Base-by-base conservation (phyloP, 2,329 filamentous ascomycete species). In the Aspergillus sp. region DNA sequence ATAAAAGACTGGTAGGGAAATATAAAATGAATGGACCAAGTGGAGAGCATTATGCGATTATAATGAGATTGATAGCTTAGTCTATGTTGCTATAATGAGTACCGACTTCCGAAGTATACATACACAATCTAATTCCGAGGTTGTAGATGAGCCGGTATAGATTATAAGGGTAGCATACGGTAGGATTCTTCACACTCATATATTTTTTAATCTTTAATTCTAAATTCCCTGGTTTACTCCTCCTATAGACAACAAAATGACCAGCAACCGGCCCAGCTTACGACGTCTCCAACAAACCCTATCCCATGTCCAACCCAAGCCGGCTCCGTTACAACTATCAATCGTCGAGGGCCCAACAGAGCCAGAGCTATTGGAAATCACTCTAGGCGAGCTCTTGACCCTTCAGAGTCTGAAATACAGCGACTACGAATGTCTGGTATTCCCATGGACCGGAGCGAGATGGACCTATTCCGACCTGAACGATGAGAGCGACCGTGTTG, bases 391-490 rank as follows among this genome's bases (percentile, higher is more conserved):
- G 61, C 75, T 90, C 1, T 75, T 90, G 35, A 82, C 85, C 50
- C 74, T 87, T 12, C 86, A 90, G 67, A 83, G 79, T 41, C 74
- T 81, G 44, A 76, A 81, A 43, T 82, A 86, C 64, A 79, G 81
- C 20, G 74, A 78, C 44, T 75, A 79, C 46, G 85, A 90, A 62
- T 86, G 81, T 51, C 67, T 90, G 38, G 77, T 90, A 20, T 85
- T 86, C 44, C 84, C 86, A 0, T 90, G 85, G 85, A 89, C 85
- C 0, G 82, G 82, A 1, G 79, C 84, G 3, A 75, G 86, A 58
- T 90, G 85, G 85, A 85, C 83, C 0, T 86, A 86, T 67, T 75
- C 79, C 51, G 75, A 84, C 50, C 71, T 86, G 45, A 80, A 82
- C 58, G 33, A 80, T 49, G 79, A 84, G 66, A 81, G 78, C 57